These are phyloP conservation scores for Trypanosoma caninum DNA, from an alignment of 208 protist genomes.

Conservation along the genomic window DNA sequence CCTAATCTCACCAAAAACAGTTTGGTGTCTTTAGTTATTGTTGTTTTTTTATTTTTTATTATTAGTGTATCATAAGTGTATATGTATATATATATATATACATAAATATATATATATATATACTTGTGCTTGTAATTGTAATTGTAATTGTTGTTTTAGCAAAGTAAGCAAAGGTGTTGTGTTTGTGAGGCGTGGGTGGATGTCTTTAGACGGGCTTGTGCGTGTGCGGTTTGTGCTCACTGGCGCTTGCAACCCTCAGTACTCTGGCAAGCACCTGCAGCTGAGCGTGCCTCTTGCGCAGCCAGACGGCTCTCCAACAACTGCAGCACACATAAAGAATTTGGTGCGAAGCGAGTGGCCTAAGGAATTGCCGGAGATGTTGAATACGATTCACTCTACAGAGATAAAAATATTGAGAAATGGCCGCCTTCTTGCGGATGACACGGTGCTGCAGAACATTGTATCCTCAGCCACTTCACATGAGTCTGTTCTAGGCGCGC, in stretches of 20 bases:
- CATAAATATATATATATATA: too few relatives aligned
- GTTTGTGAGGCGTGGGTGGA: neutral
- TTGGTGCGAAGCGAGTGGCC: conserved; percentile 61
- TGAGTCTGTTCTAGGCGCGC: conserved; percentile 25
- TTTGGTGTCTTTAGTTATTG: too few relatives aligned
- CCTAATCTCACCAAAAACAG: neutral
- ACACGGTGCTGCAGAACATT: conserved; percentile 27
- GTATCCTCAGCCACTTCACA: conserved; percentile 34
- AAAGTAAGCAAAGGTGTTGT: too few relatives aligned
- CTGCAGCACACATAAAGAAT: conserved; percentile 34
- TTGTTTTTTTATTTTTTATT: too few relatives aligned
- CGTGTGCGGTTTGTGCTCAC: conserved; percentile 70
- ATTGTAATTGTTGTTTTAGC: neutral
- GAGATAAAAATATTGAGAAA: conserved; percentile 64
- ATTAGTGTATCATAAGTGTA: too few relatives aligned
- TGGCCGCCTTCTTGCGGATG: conserved; percentile 46
- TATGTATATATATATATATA: too few relatives aligned
- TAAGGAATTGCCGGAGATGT: conserved; percentile 51
- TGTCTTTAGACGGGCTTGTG: conserved; percentile 18
- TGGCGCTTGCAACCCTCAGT: conserved; percentile 49
- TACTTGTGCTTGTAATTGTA: neutral
- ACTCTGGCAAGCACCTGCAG: conserved; percentile 64
- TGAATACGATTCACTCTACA: conserved; percentile 25
- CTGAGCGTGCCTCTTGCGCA: conserved; percentile 41
- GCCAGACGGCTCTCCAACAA: conserved; percentile 39